These are phyloP conservation scores for Coemansia sp. DNA, from an alignment of 192 early-diverging fungal genomes.

Conservation along the genomic window DNA sequence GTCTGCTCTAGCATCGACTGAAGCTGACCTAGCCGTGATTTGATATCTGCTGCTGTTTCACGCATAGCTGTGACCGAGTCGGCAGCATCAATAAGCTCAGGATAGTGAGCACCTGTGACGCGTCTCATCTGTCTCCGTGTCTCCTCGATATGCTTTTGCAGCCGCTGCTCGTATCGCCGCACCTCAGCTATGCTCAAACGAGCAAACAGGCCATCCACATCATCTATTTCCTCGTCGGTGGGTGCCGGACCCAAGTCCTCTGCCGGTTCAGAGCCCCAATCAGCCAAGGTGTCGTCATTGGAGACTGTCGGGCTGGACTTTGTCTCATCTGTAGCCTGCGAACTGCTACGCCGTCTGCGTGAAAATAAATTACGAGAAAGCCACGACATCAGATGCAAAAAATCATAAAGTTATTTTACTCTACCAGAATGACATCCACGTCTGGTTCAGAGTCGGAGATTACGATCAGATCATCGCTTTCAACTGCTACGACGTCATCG, in stretches of 20 bases:
- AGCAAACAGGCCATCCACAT: conserved; percentile 21
- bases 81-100: conserved; percentile 43
- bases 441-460: conserved; percentile 36
- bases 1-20: conserved; percentile 11
- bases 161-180: conserved; percentile 27
- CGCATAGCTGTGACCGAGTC: conserved; percentile 43
- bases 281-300: neutral
- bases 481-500: conserved; percentile 3
- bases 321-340: conserved; percentile 14
- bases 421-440: neutral
- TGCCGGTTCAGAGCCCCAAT: neutral
- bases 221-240: conserved; percentile 10
- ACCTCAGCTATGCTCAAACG: conserved; percentile 34
- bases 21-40: conserved; percentile 16
- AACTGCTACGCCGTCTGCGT: conserved; percentile 2
- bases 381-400: conserved; percentile 6
- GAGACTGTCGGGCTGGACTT: neutral
- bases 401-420: neutral
- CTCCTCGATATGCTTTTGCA: conserved; percentile 26
- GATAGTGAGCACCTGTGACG: conserved; percentile 36
- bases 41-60: conserved; percentile 17
- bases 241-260: conserved; percentile 8
- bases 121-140: conserved; percentile 35
- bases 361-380: conserved; percentile 8
- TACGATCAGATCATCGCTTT: neutral